A percentile compares a stretch with the other conserved stretches of the same genome.
These are phyloP conservation scores for Arabidopsis thaliana DNA, from an alignment of 345 rosid genomes.

Conservation along the genomic window DNA sequence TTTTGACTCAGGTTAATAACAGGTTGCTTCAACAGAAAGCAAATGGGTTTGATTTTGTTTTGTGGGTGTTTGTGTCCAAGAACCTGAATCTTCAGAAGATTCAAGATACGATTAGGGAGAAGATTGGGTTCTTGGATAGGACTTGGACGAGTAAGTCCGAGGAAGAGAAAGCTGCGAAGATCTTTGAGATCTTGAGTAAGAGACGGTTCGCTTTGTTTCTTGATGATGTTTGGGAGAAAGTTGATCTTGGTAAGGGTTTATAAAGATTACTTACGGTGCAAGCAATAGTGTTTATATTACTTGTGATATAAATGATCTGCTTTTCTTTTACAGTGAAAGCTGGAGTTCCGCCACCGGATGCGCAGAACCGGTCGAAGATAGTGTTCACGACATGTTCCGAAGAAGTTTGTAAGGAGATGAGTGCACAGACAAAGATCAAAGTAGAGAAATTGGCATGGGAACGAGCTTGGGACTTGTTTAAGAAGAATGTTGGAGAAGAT, in stretches of 20 bases:
- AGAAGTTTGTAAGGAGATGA: slow-evolving; percentile 48
- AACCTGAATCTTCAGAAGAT: slow-evolving; percentile 39
- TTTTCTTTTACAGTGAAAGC: slow-evolving; percentile 20
- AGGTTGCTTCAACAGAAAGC: slow-evolving; percentile 40
- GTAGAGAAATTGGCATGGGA: slow-evolving; percentile 42
- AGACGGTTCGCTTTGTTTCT: slow-evolving; percentile 48
- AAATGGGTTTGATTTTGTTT: slow-evolving; percentile 44
- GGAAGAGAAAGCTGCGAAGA: slow-evolving; percentile 42
- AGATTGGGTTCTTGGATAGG: slow-evolving; percentile 46
- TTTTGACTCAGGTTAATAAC: slow-evolving; percentile 50
- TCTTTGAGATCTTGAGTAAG: slow-evolving; percentile 49
- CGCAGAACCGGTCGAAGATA: slow-evolving; percentile 38
- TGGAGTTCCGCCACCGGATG: slow-evolving; percentile 43
- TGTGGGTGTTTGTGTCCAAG: slow-evolving; percentile 50
- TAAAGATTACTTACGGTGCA: not conserved
- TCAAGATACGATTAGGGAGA: slow-evolving; percentile 47
- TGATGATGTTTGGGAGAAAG: slow-evolving; percentile 50
- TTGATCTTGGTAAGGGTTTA: slow-evolving; percentile 44
- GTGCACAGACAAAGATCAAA: slow-evolving; percentile 44
- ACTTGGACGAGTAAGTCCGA: slow-evolving; percentile 42
- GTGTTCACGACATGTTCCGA: slow-evolving; percentile 46
- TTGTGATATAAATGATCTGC: not conserved
- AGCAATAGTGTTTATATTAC: not conserved
- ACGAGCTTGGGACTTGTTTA: slow-evolving; percentile 50
- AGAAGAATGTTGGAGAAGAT: slow-evolving; percentile 46